Conservation (phyloP, 331 rosid species). For the Malus hybrid region DNA sequence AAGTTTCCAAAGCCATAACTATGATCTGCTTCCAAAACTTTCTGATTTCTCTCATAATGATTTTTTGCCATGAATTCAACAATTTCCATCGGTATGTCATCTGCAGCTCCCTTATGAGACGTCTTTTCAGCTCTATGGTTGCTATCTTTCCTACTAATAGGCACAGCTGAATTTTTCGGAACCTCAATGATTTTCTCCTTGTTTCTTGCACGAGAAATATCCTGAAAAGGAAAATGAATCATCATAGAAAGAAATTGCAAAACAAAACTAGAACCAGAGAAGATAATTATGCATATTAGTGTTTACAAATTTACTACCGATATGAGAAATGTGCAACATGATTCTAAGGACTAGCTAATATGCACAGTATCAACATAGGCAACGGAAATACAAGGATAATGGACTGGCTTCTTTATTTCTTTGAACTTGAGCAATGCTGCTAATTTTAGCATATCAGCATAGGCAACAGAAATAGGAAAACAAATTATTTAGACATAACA, state of each 20-base stretch:
- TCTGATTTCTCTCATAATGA: constrained; percentile 67
- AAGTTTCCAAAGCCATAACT: constrained; percentile 27
- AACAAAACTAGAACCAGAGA: neutral
- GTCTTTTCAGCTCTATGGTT: constrained; percentile 32
- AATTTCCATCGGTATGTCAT: constrained; percentile 93
- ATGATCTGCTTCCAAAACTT: constrained; percentile 28
- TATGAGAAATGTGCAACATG: neutral
- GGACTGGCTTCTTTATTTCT: too few relatives aligned
- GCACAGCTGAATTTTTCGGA: constrained; percentile 27
- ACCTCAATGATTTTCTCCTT: constrained; percentile 32
- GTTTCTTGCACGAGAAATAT: constrained; percentile 35
- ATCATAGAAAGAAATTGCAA: neutral
- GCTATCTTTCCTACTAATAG: constrained; percentile 25
- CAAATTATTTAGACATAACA: neutral
- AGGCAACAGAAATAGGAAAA: neutral
- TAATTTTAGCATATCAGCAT: too few relatives aligned
- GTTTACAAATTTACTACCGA: neutral
- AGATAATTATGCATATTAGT: neutral
- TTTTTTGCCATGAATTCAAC: constrained; percentile 86
- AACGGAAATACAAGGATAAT: too few relatives aligned
- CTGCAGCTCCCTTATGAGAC: constrained; percentile 52
- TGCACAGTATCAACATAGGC: too few relatives aligned
- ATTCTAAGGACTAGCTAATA: neutral
- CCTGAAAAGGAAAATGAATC: constrained; percentile 39
- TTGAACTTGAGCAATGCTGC: too few relatives aligned